Conservation (phyloP, 2,329 filamentous ascomycete genomes). For the Colletotrichum liriopes region DNA sequence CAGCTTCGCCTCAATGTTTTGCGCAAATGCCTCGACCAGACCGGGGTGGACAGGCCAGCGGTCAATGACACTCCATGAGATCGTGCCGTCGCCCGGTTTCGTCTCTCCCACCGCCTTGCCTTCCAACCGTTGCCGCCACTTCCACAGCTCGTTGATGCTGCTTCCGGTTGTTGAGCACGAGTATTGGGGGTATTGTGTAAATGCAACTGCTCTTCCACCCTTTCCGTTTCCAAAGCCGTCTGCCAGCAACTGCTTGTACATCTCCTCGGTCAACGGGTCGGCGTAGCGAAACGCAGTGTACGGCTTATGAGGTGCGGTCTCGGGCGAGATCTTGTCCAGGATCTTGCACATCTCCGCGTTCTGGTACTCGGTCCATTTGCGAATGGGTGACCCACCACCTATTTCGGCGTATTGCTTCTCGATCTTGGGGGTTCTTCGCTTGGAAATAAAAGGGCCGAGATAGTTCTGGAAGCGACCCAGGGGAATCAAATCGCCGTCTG, state of each 20-base stretch:
- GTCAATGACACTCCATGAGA: constrained; percentile 98
- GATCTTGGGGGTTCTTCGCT: constrained; percentile 93
- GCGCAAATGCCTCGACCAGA: constrained; percentile 91
- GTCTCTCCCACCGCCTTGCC: constrained; percentile 75
- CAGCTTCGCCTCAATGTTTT: constrained; percentile 90
- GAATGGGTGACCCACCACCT: constrained; percentile 96
- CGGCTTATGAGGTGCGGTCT: constrained; percentile 96
- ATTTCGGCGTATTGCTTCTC: constrained; percentile 96
- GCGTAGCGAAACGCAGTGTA: constrained; percentile 99
- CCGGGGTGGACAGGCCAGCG: constrained; percentile 95
- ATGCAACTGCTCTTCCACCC: constrained; percentile 94
- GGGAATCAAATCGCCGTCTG: constrained; percentile 96
- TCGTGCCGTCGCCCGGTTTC: constrained; percentile 74
- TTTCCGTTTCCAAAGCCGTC: constrained; percentile 93
- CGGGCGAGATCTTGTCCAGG: constrained; percentile 89
- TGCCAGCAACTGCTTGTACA: constrained; percentile 85
- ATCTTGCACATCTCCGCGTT: constrained; percentile 97
- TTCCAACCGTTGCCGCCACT: constrained; percentile 91
- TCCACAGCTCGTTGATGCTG: constrained; percentile 97
- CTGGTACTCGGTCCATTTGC: constrained; percentile 98
- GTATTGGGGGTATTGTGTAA: constrained; percentile 99
- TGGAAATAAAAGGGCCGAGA: constrained; percentile 88
- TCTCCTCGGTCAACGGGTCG: constrained; percentile 92
- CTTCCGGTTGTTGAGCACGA: constrained; percentile 98
- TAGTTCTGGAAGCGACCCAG: constrained; percentile 92